Percentiles rank a stretch among this genome's conserved stretches.
Conservation (phyloP, 2,329 filamentous ascomycete genomes). For the Trichocomaceae sp. region DNA sequence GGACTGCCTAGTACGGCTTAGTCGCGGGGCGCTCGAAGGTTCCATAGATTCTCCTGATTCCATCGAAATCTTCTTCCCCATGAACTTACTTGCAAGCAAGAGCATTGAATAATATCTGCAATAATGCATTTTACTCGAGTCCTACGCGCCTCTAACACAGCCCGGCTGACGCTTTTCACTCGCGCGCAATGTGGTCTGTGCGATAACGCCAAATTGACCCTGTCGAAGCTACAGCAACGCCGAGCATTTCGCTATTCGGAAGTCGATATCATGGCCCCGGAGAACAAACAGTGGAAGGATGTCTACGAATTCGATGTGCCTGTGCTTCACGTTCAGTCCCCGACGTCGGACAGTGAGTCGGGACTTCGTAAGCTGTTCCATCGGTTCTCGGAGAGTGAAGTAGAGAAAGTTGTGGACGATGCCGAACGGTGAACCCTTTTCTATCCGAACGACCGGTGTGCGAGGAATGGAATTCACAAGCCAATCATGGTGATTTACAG, state of each 20-base stretch:
- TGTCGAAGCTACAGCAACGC: conserved; percentile 48
- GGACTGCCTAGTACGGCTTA: conserved; percentile 27
- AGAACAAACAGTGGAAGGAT: conserved; percentile 52
- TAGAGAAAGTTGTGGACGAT: conserved; percentile 50
- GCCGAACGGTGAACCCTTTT: conserved; percentile 26
- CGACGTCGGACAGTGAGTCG: conserved; percentile 48
- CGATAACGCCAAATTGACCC: conserved; percentile 52
- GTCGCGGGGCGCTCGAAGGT: conserved; percentile 34
- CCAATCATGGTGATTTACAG: neutral
- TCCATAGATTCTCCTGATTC: conserved; percentile 21
- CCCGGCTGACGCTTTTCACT: conserved; percentile 55
- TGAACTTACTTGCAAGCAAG: neutral
- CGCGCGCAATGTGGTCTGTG: conserved; percentile 55
- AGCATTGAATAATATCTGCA: neutral
- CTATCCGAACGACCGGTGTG: neutral
- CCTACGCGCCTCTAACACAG: conserved; percentile 24
- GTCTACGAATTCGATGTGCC: conserved; percentile 60
- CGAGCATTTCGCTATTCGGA: conserved; percentile 52
- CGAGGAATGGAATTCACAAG: no score
- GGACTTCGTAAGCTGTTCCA: conserved; percentile 58
- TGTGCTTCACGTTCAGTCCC: conserved; percentile 53
- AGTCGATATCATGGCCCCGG: conserved; percentile 52
- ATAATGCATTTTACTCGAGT: conserved; percentile 26
- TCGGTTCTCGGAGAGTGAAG: conserved; percentile 52
- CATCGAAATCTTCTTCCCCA: neutral